Evolutionary conservation across 176 grass and related monocot species (phyloP).

Genomic region (Aegilops tauschii): DNA sequence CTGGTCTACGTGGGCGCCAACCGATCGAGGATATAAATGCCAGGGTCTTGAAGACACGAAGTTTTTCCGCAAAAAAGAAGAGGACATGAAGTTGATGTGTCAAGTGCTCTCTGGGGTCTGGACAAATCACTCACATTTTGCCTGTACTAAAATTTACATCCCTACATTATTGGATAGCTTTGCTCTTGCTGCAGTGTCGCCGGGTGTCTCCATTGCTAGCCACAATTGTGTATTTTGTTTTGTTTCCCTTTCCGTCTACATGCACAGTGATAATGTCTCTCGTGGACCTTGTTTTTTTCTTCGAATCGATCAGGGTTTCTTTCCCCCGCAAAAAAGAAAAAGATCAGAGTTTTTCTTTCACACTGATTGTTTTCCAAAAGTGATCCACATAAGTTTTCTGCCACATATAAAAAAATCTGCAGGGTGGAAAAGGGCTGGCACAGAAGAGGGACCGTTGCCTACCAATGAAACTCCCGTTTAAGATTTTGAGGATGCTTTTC

Average conservation of each 20-base stretch:
- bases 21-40: constrained; percentile 26
- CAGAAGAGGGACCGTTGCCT: neutral
- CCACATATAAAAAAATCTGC: constrained; percentile 32
- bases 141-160: neutral
- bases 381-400: neutral
- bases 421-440: constrained; percentile 28
- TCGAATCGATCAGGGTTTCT: neutral
- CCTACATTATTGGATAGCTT: constrained; percentile 34
- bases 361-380: neutral
- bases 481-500: neutral
- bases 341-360: neutral
- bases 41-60: constrained; percentile 3
- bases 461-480: neutral
- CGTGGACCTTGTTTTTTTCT: neutral
- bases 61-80: neutral
- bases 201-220: constrained; percentile 32
- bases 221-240: constrained; percentile 29
- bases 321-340: neutral
- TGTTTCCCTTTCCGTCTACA: neutral
- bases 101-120: constrained; percentile 1
- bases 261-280: neutral
- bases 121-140: constrained; percentile 22
- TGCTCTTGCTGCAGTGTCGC: constrained; percentile 32
- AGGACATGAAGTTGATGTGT: constrained; percentile 12
- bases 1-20: constrained; percentile 13